Percentiles rank a stretch among this genome's conserved stretches.
Evolutionary conservation across 768 basidiomycete genomes (phyloP).

Genomic region (Myochromella boudieri): DNA sequence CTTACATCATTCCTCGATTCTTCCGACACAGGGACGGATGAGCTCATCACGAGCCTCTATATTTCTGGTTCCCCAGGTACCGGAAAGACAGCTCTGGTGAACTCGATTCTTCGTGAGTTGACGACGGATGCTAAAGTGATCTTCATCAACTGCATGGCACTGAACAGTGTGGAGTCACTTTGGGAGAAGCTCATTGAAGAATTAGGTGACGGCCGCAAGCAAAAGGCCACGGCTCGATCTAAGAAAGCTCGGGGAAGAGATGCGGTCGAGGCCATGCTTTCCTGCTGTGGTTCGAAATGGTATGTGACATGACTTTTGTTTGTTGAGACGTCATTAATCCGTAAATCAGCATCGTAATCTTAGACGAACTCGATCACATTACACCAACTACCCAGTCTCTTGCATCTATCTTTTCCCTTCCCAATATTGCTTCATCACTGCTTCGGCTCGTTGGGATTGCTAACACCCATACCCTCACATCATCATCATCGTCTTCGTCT

Average conservation of each 20-base stretch:
- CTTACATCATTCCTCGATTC: slow-evolving; percentile 50
- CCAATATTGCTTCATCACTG: slow-evolving; percentile 46
- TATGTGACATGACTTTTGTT: slow-evolving; percentile 23
- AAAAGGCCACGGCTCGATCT: slow-evolving; percentile 31
- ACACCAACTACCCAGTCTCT: slow-evolving; percentile 59
- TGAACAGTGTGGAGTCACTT: slow-evolving; percentile 63
- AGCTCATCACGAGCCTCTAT: slow-evolving; percentile 58
- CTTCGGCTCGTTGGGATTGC: slow-evolving; percentile 83
- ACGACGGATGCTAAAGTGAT: slow-evolving; percentile 47
- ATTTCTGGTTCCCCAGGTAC: slow-evolving; percentile 93
- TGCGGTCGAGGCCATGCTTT: slow-evolving; percentile 44
- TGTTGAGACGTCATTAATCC: slow-evolving; percentile 15
- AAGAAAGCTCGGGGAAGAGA: slow-evolving; percentile 50
- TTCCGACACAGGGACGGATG: slow-evolving; percentile 21
- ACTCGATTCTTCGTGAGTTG: slow-evolving; percentile 52
- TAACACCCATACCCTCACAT: slow-evolving; percentile 83
- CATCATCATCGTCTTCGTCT: slow-evolving; percentile 40
- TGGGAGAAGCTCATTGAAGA: slow-evolving; percentile 71
- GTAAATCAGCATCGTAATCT: slow-evolving; percentile 60
- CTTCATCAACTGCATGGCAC: slow-evolving; percentile 79
- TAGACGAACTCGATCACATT: slow-evolving; percentile 88
- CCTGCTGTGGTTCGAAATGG: slow-evolving; percentile 52
- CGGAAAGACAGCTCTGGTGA: slow-evolving; percentile 86
- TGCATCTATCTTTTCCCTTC: slow-evolving; percentile 66
- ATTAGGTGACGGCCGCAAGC: slow-evolving; percentile 36